Evolutionary conservation across 768 basidiomycete genomes (phyloP).

Genomic region (Albatrellus ellisii): DNA sequence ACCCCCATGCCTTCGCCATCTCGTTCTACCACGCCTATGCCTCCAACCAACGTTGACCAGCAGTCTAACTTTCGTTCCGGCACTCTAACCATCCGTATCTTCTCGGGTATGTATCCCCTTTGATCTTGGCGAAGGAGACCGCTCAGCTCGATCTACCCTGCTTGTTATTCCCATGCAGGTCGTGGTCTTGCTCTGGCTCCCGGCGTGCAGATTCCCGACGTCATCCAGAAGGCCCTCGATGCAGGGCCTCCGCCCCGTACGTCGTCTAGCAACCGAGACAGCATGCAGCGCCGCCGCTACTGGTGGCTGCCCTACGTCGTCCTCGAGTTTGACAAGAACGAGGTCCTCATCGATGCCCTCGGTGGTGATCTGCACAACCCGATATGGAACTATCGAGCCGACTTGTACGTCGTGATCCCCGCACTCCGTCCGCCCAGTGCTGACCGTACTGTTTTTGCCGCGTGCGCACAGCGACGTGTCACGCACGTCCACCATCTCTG

Average conservation of each 20-base stretch:
- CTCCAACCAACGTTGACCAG: constrained; percentile 15
- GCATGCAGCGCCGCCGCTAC: constrained; percentile 82
- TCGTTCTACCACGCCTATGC: constrained; percentile 65
- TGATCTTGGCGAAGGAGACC: not conserved
- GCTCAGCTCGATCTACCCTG: not conserved
- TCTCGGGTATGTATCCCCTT: constrained; percentile 57
- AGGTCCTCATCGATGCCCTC: constrained; percentile 90
- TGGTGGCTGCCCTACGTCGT: constrained; percentile 97
- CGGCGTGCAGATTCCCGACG: constrained; percentile 67
- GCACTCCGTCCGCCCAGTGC: constrained; percentile 5
- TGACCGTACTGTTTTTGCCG: not conserved
- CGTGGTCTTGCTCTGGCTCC: constrained; percentile 73
- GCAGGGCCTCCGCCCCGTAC: constrained; percentile 38
- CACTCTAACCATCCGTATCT: constrained; percentile 91
- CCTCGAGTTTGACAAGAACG: constrained; percentile 96
- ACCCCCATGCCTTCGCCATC: constrained; percentile 60
- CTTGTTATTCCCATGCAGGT: constrained; percentile 34
- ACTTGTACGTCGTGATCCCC: constrained; percentile 55
- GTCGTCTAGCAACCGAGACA: constrained; percentile 63
- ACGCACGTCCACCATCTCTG: constrained; percentile 81
- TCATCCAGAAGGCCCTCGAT: constrained; percentile 73
- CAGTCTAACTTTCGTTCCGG: constrained; percentile 60
- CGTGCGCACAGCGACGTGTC: constrained; percentile 71
- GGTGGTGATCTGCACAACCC: constrained; percentile 87
- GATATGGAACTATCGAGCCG: constrained; percentile 91